A percentile compares a stretch with the other conserved stretches of the same genome.
Evolutionary conservation across 805 yeast genomes (phyloP).

Genomic region (Lipomyces kockii): DNA sequence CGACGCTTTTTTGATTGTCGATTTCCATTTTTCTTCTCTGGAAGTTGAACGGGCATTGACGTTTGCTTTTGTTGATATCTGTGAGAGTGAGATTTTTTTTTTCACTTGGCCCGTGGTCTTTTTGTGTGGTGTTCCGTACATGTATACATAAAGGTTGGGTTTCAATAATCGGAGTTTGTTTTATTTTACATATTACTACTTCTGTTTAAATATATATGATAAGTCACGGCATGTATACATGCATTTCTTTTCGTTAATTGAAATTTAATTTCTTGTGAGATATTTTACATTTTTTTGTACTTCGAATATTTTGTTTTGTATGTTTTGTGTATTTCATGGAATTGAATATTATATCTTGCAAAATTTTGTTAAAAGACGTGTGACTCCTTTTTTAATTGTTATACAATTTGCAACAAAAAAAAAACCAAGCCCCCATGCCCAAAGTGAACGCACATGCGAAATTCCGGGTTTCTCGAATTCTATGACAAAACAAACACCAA

Average conservation of each 20-base stretch:
- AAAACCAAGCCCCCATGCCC: background rate
- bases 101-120: background rate
- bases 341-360: background rate
- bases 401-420: background rate
- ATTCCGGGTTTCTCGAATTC: no score
- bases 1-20: background rate
- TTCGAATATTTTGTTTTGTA: background rate
- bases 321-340: background rate
- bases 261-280: background rate
- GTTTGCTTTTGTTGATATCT: background rate
- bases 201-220: background rate
- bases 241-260: background rate
- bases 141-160: background rate
- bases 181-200: background rate
- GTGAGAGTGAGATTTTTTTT: background rate
- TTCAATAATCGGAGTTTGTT: background rate
- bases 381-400: background rate
- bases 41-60: background rate
- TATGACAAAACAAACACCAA: background rate
- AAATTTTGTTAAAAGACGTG: background rate
- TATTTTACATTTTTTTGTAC: background rate
- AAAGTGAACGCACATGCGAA: no score
- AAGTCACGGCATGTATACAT: background rate
- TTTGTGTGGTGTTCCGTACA: conserved; percentile 1
- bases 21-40: background rate